Conservation (phyloP, 345 rosid genomes). For the Odontarrhena argentea region DNA sequence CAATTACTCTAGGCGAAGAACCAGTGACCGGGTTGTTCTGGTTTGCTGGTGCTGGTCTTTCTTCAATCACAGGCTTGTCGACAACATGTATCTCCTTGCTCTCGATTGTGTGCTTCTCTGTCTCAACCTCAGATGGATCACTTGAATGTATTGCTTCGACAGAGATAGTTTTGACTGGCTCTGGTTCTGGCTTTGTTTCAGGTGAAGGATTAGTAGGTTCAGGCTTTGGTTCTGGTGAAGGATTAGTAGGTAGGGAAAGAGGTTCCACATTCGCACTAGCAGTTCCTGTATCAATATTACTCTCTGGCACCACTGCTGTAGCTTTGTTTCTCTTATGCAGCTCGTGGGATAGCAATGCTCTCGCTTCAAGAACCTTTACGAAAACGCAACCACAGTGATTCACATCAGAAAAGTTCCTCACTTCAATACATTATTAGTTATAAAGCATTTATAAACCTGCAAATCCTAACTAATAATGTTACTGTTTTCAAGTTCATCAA, state of each 20-base stretch:
- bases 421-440: not conserved
- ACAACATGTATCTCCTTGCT: constrained; percentile 53
- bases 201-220: constrained; percentile 38
- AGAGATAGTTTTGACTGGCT: constrained; percentile 28
- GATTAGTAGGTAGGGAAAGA: constrained; percentile 39
- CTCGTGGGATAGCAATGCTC: constrained; percentile 77
- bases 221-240: constrained; percentile 15
- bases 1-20: constrained; percentile 44
- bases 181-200: constrained; percentile 34
- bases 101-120: constrained; percentile 61
- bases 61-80: constrained; percentile 70
- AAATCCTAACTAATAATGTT: not conserved
- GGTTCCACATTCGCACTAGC: constrained; percentile 14
- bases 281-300: constrained; percentile 36
- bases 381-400: not conserved
- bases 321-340: constrained; percentile 61
- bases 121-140: constrained; percentile 50
- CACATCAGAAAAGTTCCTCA: constrained; percentile 7
- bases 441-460: not conserved
- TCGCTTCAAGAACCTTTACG: constrained; percentile 72
- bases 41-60: constrained; percentile 36
- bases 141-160: constrained; percentile 41
- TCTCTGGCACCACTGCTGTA: constrained; percentile 51
- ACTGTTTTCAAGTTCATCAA: not conserved
- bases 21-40: constrained; percentile 22